These are phyloP conservation scores for Solanum infundibuliforme DNA, from an alignment of 257 asterid genomes.

Conservation along the genomic window DNA sequence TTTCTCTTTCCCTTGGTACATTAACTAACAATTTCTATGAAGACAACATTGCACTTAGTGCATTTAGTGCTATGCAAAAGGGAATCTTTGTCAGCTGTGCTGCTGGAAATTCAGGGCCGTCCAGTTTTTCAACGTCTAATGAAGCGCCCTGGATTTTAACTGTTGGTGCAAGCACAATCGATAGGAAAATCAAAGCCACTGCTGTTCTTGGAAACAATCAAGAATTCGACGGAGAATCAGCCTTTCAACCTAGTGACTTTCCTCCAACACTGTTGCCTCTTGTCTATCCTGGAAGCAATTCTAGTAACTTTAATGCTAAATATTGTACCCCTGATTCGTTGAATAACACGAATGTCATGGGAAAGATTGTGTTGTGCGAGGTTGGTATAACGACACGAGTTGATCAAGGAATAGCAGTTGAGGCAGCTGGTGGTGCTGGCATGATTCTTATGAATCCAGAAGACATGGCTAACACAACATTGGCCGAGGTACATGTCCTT, in stretches of 20 bases:
- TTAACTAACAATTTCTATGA: background rate
- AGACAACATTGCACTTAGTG: constrained; percentile 16
- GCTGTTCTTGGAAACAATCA: constrained; percentile 16
- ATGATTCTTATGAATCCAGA: constrained; percentile 20
- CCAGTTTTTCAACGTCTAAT: background rate
- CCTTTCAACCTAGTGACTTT: constrained; percentile 6
- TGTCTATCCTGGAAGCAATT: constrained; percentile 4
- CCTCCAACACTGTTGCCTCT: constrained; percentile 9
- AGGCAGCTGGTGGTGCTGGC: constrained; percentile 29
- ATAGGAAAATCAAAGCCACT: constrained; percentile 6
- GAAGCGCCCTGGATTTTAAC: constrained; percentile 39
- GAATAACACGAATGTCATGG: background rate
- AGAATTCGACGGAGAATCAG: constrained; percentile 14
- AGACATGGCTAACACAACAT: background rate
- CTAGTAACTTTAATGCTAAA: background rate
- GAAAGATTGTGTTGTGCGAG: constrained; percentile 22
- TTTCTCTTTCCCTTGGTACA: constrained; percentile 22
- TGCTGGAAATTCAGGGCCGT: constrained; percentile 22
- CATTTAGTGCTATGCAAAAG: constrained; percentile 14
- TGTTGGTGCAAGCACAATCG: constrained; percentile 28
- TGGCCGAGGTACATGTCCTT: constrained; percentile 14
- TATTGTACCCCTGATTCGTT: constrained; percentile 11
- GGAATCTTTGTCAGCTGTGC: constrained; percentile 28
- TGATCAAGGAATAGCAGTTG: constrained; percentile 10
- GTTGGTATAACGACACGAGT: background rate